Percentiles rank a stretch among this genome's conserved stretches.
These are phyloP conservation scores for Xerocomus nothofagi DNA, from an alignment of 1,284 basidiomycete species.

Conservation along the genomic window DNA sequence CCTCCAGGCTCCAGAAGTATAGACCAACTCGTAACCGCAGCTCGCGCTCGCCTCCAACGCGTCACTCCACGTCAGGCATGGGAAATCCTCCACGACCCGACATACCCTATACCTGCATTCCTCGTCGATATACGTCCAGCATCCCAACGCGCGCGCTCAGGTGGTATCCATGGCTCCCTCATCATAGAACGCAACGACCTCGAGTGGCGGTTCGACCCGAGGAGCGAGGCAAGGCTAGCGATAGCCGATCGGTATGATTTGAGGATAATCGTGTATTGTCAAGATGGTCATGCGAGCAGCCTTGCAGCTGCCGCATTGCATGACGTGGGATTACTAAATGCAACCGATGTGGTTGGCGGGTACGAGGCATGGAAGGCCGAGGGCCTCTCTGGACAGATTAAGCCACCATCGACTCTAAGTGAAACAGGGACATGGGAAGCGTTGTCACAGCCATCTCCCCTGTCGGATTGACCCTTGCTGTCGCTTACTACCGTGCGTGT, in stretches of 20 bases:
- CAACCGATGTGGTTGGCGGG: conserved; percentile 74
- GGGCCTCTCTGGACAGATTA: conserved; percentile 52
- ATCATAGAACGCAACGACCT: conserved; percentile 70
- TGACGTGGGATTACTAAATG: conserved; percentile 64
- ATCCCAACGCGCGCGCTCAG: conserved; percentile 53
- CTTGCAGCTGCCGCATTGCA: conserved; percentile 67
- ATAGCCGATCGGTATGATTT: conserved; percentile 73
- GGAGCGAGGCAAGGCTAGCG: conserved; percentile 51
- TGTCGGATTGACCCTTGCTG: conserved; percentile 18
- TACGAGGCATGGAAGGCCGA: conserved; percentile 67
- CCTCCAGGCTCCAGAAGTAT: conserved; percentile 63
- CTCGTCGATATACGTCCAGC: conserved; percentile 74
- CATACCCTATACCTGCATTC: conserved; percentile 57
- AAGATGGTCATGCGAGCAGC: conserved; percentile 68
- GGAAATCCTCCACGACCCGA: conserved; percentile 53
- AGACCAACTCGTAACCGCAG: conserved; percentile 51
- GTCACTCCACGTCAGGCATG: conserved; percentile 60
- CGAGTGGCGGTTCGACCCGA: conserved; percentile 74
- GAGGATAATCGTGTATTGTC: conserved; percentile 67
- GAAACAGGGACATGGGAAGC: conserved; percentile 34
- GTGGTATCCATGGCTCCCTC: conserved; percentile 60
- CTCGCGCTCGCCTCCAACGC: conserved; percentile 62
- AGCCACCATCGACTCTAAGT: conserved; percentile 31
- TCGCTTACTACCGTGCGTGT: conserved; percentile 1
- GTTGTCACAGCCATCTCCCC: conserved; percentile 27